Conservation (phyloP, 805 yeast genomes). For the Barnettozyma californica region DNA sequence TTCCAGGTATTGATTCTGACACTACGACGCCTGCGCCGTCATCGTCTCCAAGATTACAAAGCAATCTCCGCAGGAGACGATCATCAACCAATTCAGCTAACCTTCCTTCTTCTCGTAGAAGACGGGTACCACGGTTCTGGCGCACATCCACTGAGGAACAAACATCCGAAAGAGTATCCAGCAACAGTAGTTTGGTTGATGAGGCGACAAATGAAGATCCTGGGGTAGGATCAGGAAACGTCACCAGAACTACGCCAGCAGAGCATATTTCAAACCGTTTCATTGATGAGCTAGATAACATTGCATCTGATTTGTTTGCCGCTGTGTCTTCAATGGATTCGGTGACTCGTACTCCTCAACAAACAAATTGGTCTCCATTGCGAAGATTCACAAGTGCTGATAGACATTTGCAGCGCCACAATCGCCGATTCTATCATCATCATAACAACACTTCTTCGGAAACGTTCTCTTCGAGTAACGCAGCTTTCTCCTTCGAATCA, state of each 20-base stretch:
- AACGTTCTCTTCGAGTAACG: neutral
- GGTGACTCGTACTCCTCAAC: neutral
- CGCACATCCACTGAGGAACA: neutral
- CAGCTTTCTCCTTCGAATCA: constrained; percentile 15
- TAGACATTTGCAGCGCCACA: neutral
- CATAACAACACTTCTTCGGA: neutral
- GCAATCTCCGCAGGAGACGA: constrained; percentile 20
- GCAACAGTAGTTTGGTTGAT: neutral
- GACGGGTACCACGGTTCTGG: constrained; percentile 22
- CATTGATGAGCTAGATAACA: constrained; percentile 21
- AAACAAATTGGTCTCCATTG: neutral
- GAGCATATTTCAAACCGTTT: constrained; percentile 5
- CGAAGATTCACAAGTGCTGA: neutral
- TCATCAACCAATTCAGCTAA: constrained; percentile 16
- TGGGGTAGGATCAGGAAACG: constrained; percentile 3
- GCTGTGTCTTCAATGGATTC: constrained; percentile 7
- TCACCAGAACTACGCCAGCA: neutral
- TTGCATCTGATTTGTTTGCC: constrained; percentile 17
- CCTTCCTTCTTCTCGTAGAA: constrained; percentile 20
- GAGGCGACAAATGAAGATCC: constrained; percentile 5
- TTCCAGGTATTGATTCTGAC: neutral
- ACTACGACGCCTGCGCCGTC: constrained; percentile 1
- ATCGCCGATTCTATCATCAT: neutral
- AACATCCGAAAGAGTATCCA: neutral
- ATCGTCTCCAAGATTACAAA: constrained; percentile 1